These are phyloP conservation scores for Populus hybrid DNA, from an alignment of 441 rosid genomes.

Conservation along the genomic window DNA sequence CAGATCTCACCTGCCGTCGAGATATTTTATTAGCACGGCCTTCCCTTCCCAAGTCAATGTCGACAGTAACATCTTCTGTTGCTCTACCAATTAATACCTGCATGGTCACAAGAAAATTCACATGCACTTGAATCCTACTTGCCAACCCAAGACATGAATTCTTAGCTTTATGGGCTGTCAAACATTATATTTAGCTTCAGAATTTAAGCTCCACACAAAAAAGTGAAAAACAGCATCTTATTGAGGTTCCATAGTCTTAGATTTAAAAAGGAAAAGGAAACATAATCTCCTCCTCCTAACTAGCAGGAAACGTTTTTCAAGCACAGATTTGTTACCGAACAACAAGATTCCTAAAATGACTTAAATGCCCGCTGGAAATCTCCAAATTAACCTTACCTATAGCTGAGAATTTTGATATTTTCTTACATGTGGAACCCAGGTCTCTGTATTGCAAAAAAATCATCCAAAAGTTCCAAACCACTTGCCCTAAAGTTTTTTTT, in stretches of 20 bases:
- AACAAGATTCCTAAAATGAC: too few relatives aligned
- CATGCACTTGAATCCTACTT: not conserved
- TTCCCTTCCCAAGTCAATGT: slow-evolving; percentile 86
- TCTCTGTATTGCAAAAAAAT: too few relatives aligned
- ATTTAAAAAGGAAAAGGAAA: not conserved
- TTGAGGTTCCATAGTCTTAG: not conserved
- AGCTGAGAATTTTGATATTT: too few relatives aligned
- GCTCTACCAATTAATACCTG: slow-evolving; percentile 93
- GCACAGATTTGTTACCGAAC: too few relatives aligned
- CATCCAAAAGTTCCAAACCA: too few relatives aligned
- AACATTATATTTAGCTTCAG: slow-evolving; percentile 1
- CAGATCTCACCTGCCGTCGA: slow-evolving; percentile 71
- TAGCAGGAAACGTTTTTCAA: not conserved
- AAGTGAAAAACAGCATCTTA: not conserved
- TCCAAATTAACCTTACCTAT: too few relatives aligned
- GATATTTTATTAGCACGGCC: slow-evolving; percentile 79
- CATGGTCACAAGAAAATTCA: slow-evolving; percentile 5
- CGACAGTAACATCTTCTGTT: slow-evolving; percentile 68
- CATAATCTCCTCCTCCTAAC: not conserved
- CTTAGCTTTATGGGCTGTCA: not conserved
- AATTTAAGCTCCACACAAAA: not conserved
- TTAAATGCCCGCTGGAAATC: too few relatives aligned
- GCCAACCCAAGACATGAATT: not conserved
- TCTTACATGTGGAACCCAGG: too few relatives aligned
- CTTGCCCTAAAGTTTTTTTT: too few relatives aligned